Evolutionary conservation across 2,329 filamentous ascomycete genomes (phyloP), one percentile per base, ranked within the genome.

Genomic region (Fusarium sp.): DNA sequence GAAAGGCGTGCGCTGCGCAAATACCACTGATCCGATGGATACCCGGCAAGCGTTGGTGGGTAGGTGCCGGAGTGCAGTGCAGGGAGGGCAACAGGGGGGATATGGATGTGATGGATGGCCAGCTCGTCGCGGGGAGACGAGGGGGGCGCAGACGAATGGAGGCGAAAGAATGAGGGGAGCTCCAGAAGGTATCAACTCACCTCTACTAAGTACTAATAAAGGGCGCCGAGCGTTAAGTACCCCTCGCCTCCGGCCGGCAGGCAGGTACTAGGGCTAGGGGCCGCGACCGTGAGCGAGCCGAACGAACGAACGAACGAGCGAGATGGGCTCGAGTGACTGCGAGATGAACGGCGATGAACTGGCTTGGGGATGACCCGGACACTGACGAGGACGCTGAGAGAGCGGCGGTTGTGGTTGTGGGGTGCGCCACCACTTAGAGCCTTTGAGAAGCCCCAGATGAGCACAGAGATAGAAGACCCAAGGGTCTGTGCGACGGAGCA

Each of bases 401-500:
- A 70, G 61, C 23, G 34, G 37, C 61, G 43, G 13, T 39, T 73
- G 68, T 73, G 43, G 13, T 39, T 73, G 68, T 73, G 71, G 75
- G 67, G 68, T 71, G 69, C 74, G 69, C 76, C 74, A 78, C 76
- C 64, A 59, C 60, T 72, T 73, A 72, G 54, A 39, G 54, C 35
- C 74, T 71, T 69, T 67, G 63, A 71, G 69, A 60, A 74, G 68
- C 48, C 64, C 68, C 62, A 63, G 70, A 52, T 23, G 48, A 76
- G 71, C 69, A 60, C 57, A 48, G 25, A 27, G 34, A 35, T 20
- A 66, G 54, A 67, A 52, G 50, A 20, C 56, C 67, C 72, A 52
- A 52, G 70, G 72, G 77, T 73, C 72, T 77, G 75, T 77, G 77
- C 73, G 59, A 68, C 60, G 67, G 59, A 67, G 69, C 73, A 73